phyloP scores from a whole-genome alignment of 495 filamentous ascomycete species.

The Trypethelium eluteriae region DNA sequence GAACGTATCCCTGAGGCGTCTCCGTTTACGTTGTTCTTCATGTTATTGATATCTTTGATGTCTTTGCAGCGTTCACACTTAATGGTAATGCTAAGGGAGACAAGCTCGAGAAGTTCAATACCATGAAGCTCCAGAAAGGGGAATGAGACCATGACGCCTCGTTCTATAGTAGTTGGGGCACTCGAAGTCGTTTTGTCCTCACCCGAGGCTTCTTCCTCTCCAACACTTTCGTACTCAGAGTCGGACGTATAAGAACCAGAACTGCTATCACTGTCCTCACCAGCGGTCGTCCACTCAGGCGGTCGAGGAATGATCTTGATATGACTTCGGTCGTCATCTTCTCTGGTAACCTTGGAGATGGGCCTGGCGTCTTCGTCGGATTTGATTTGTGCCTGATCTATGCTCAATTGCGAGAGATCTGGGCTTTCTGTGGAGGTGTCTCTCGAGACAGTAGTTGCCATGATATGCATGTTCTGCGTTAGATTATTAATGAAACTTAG shows the following conservation, averaged over 20 bases:
- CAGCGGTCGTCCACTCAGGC: slow-evolving; percentile 61
- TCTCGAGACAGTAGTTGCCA: slow-evolving; percentile 40
- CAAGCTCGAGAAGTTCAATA: slow-evolving; percentile 71
- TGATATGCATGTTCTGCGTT: slow-evolving; percentile 60
- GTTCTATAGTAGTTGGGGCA: slow-evolving; percentile 37
- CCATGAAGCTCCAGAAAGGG: slow-evolving; percentile 73
- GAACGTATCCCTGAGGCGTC: slow-evolving; percentile 30
- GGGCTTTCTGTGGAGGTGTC: not conserved
- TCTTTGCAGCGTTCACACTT: slow-evolving; percentile 85
- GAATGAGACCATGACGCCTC: slow-evolving; percentile 73
- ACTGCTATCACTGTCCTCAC: slow-evolving; percentile 17
- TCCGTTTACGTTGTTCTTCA: slow-evolving; percentile 44
- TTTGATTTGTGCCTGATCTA: not conserved
- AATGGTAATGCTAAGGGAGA: slow-evolving; percentile 59
- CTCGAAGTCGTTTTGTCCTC: slow-evolving; percentile 27
- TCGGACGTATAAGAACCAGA: slow-evolving; percentile 18
- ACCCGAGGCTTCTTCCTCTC: slow-evolving; percentile 36
- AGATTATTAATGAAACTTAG: slow-evolving; percentile 73
- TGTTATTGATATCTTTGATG: slow-evolving; percentile 58
- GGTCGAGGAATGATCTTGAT: slow-evolving; percentile 71
- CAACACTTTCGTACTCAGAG: slow-evolving; percentile 36
- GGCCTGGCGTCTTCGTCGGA: not conserved
- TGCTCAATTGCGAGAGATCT: not conserved
- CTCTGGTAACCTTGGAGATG: not conserved
- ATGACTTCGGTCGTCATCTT: slow-evolving; percentile 50